These are phyloP conservation scores for Chrysoporthe puriensis DNA, from an alignment of 2,329 filamentous ascomycete genomes.

Conservation along the genomic window DNA sequence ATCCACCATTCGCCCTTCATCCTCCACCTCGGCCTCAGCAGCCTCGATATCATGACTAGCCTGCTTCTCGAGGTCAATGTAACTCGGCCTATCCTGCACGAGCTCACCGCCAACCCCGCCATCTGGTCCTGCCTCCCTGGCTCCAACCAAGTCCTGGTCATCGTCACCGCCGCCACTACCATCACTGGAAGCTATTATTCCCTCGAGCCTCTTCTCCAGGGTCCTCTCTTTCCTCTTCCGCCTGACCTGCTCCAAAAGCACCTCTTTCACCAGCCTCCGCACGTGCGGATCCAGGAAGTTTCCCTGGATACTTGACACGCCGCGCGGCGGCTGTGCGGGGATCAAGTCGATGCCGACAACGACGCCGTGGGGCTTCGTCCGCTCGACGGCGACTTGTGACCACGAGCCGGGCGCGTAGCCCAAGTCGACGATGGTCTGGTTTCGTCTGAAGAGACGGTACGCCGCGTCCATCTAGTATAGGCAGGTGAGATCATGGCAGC, in stretches of 20 bases:
- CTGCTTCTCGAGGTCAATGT: slow-evolving; percentile 66
- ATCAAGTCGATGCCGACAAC: slow-evolving; percentile 94
- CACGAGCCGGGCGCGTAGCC: slow-evolving; percentile 78
- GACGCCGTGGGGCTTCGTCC: slow-evolving; percentile 74
- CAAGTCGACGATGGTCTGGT: slow-evolving; percentile 88
- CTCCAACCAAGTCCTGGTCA: slow-evolving; percentile 32
- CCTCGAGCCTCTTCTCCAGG: slow-evolving; percentile 12
- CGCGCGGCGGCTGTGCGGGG: slow-evolving; percentile 85
- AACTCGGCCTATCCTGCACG: slow-evolving; percentile 55
- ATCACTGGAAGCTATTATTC: slow-evolving; percentile 21
- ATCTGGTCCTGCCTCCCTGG: slow-evolving; percentile 31
- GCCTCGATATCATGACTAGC: slow-evolving; percentile 33
- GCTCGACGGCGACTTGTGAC: slow-evolving; percentile 80
- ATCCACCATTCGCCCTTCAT: slow-evolving; percentile 70
- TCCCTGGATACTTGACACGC: slow-evolving; percentile 93
- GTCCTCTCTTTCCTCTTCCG: slow-evolving; percentile 39
- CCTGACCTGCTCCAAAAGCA: slow-evolving; percentile 66
- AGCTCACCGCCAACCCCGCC: slow-evolving; percentile 29
- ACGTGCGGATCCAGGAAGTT: slow-evolving; percentile 81
- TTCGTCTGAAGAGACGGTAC: slow-evolving; percentile 75
- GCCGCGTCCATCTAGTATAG: slow-evolving; percentile 73
- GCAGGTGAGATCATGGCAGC: not conserved
- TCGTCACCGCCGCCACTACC: slow-evolving; percentile 5
- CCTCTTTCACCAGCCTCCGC: slow-evolving; percentile 76
- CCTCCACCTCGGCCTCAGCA: slow-evolving; percentile 41